These are phyloP conservation scores for Citrullus colocynthis DNA, from an alignment of 306 rosid species.

Conservation along the genomic window DNA sequence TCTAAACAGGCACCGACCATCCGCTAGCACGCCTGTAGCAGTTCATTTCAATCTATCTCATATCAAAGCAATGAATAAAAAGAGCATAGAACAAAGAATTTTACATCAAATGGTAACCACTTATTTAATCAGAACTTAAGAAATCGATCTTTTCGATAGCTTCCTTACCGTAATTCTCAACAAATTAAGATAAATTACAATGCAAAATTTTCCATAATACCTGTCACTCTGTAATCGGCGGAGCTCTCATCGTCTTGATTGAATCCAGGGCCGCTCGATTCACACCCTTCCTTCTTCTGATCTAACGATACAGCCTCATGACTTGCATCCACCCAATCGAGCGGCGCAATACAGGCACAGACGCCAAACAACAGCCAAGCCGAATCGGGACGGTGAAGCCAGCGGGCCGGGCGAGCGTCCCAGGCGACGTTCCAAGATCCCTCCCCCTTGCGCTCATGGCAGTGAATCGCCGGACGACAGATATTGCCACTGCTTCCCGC, in stretches of 20 bases:
- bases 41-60: not conserved
- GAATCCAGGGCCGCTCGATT: not conserved
- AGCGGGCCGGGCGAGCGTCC: slow-evolving; percentile 87
- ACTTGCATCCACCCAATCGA: slow-evolving; percentile 14
- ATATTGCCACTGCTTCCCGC: slow-evolving; percentile 14
- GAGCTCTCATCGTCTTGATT: slow-evolving; percentile 19
- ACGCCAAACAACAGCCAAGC: slow-evolving; percentile 92
- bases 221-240: slow-evolving; percentile 61
- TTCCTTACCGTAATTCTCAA: not conserved
- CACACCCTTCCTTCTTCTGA: slow-evolving; percentile 7
- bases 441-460: slow-evolving; percentile 56
- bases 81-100: not conserved
- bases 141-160: not conserved
- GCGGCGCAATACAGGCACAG: slow-evolving; percentile 68
- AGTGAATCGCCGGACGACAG: slow-evolving; percentile 19
- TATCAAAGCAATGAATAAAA: not conserved
- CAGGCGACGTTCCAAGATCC: slow-evolving; percentile 93
- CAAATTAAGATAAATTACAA: not conserved
- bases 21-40: slow-evolving; percentile 63
- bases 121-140: not conserved
- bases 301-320: slow-evolving; percentile 8
- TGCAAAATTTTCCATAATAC: slow-evolving; percentile 13
- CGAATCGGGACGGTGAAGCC: slow-evolving; percentile 83
- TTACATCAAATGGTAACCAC: not conserved
- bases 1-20: slow-evolving; percentile 84